Conservation (phyloP, 164 flowering plant genomes). For the Magnolia kwangsiensis region DNA sequence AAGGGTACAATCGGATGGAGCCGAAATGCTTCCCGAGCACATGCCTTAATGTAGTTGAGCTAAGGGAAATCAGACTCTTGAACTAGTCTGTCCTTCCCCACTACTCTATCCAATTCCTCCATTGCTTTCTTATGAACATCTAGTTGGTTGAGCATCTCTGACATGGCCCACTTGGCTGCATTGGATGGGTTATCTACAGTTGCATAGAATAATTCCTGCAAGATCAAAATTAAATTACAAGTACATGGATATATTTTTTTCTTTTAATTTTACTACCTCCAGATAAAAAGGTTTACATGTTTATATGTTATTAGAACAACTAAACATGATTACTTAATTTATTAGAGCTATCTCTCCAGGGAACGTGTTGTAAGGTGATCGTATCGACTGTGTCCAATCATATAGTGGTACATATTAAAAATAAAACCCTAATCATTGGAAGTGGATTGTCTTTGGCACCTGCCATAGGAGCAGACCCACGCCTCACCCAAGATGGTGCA, state of each 20-base stretch:
- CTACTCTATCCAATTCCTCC: constrained; percentile 19
- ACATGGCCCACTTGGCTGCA: constrained; percentile 29
- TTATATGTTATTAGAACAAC: no score
- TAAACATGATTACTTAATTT: no score
- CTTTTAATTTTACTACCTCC: not conserved
- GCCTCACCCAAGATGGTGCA: no score
- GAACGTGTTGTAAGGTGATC: no score
- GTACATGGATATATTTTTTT: no score
- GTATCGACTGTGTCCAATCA: no score
- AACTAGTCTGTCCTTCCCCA: constrained; percentile 26
- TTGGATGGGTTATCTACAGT: constrained; percentile 35
- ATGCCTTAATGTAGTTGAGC: constrained; percentile 24
- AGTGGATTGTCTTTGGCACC: no score
- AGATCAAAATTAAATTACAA: no score
- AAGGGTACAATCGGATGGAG: constrained; percentile 30
- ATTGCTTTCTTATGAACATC: constrained; percentile 22
- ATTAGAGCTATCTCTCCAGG: no score
- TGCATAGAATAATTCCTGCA: constrained; percentile 30
- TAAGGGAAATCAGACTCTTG: constrained; percentile 30
- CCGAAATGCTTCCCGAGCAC: constrained; percentile 25
- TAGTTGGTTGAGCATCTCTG: constrained; percentile 36
- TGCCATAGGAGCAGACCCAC: no score
- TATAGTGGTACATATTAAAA: no score
- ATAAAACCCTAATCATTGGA: no score
- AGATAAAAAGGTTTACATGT: not conserved